These are phyloP conservation scores for Puccinia hordei DNA, from an alignment of 1,284 basidiomycete species.

Conservation along the genomic window DNA sequence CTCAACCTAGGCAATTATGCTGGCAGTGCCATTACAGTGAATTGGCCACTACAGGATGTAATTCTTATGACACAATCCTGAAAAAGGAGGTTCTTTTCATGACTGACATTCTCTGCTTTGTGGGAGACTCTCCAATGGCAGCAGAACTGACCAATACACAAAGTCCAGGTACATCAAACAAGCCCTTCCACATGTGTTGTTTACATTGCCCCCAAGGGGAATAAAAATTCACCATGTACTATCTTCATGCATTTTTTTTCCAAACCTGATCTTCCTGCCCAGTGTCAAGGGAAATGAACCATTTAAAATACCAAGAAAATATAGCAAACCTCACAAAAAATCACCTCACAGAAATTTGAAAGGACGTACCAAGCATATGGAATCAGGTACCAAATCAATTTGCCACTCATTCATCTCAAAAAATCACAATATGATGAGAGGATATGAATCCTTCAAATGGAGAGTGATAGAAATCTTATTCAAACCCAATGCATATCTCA, in stretches of 20 bases:
- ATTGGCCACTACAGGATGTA: neutral
- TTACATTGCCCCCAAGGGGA: neutral
- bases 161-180: neutral
- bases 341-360: neutral
- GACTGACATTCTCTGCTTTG: neutral
- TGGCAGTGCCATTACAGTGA: too few relatives aligned
- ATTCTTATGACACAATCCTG: neutral
- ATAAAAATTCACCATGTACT: neutral
- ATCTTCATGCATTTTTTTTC: slow-evolving; percentile 3
- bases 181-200: slow-evolving; percentile 4
- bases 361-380: neutral
- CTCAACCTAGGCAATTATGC: too few relatives aligned
- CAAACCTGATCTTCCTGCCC: too few relatives aligned
- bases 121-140: slow-evolving; percentile 26
- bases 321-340: neutral
- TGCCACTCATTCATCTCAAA: neutral
- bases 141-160: neutral
- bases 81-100: neutral
- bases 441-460: neutral
- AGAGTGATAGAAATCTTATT: neutral
- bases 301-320: neutral
- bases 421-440: neutral
- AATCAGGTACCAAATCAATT: neutral
- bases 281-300: neutral
- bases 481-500: neutral